Base-by-base conservation (phyloP, 805 yeast species). In the Lipomyces yamanashiensis region DNA sequence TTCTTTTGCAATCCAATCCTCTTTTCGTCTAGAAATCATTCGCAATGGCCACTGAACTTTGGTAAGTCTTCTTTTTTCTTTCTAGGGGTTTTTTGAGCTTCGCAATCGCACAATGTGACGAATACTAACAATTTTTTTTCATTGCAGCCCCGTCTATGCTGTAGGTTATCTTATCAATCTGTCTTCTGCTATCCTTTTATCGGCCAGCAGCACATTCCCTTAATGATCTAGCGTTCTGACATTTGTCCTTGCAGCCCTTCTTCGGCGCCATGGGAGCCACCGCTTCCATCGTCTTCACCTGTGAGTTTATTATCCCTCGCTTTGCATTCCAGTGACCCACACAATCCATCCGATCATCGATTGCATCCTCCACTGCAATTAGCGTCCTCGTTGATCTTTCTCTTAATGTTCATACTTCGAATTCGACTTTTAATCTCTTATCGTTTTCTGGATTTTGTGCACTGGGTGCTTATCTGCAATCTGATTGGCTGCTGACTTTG, bases 261-360 rank as follows among this genome's bases (percentile, higher is more conserved):
- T 95, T 95, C 80, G 99, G 99, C 75, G 93, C 98, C 72, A 90
- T 95, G 76, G 99, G 99, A 77, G 96, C 99, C 85, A 96, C 99
- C 64, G 91, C 98, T 59, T 98, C 99, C 78, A 95, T 95, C 76
- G 91, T 96, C 76, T 95, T 95, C 86, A 92, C 99, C 78, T 91
- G 97, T 68, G 39, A 40, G 73, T 63, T 33, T 28, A 28, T n/a
- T 19, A 49, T 49, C 47, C 47, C 47, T n/a, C n/a, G n/a, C n/a
- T n/a, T n/a, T 43, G 47, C 21, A 12, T 43, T 39, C n/a, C 43
- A 39, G 10, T 19, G 10, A 43, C 17, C 2, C 2, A 15, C 15
- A n/a, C 10, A 13, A 10, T n/a, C 12, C 44, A 15, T 55, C 17
- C 40, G 39, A 21, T 33, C 45, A 36, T 39, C 45, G 21, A 51